Evolutionary conservation across 208 protist genomes (phyloP), one percentile per base, ranked within the genome.

Genomic region (Wallacemonas sp.): DNA sequence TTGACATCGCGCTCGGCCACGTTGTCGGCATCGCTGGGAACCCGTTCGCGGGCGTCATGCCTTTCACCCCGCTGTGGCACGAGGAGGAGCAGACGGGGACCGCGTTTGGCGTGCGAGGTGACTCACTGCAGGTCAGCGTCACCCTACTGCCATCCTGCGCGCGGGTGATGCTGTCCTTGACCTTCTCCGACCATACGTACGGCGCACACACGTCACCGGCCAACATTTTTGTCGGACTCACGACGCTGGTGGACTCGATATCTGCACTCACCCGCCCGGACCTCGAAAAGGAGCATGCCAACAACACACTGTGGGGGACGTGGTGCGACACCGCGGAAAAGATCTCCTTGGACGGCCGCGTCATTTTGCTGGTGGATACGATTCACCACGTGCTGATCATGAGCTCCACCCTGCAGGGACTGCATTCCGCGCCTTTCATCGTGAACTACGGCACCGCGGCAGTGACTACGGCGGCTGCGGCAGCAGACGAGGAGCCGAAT

Each of bases 151-250:
- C 85, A 19, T 69, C 66, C 29, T 90, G 90, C 62, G 76, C 80
- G 24, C 64, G 89, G 23, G 11, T 96, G 29, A 76, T 76, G 34
- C 52, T 89, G 33, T 47, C 74, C 47, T 58, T 87, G 56, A 57
- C 62, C 14, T 49, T 66, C 17, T 11, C 32, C 27, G 68, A 77
- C 44, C 33, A 43, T 41, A 43, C 66, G 17, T 65, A 64, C 23
- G 73, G 74, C 56, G 64, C 39, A 0, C 68, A 76, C 39, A 73
- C 82, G 23, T 70, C 70, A 4, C 74, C 80, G 57, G 44, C 76
- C 21, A 75, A 77, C 21, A 65, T 93, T 30, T 96, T 94, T 77
- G 44, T 96, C 8, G 91, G 91, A 21, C 73, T 94, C 27, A 90
- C 88, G 2, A 90, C 77, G 26, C 55, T 81, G 33, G 26, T 74